phyloP scores from a whole-genome alignment of 2,329 filamentous ascomycete genomes.

The Chrysosphaeria jannelii region DNA sequence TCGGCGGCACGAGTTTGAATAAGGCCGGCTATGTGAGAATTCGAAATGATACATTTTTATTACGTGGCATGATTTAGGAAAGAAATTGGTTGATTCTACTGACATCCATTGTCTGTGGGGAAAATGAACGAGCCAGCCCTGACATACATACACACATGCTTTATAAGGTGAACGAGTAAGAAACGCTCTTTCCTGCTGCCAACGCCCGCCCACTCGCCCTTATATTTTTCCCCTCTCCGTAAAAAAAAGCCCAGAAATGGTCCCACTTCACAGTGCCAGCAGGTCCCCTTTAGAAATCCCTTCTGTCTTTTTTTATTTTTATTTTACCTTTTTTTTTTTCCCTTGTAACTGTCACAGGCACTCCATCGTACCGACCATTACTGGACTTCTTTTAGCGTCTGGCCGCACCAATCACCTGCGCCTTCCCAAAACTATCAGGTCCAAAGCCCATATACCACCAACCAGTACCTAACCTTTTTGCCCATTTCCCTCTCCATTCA shows the following conservation, averaged over 20 bases:
- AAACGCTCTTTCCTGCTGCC: conserved; percentile 1
- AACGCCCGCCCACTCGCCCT: conserved; percentile 2
- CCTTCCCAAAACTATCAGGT: neutral
- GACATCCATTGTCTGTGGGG: no score
- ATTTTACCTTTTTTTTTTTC: neutral
- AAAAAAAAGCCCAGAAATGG: no score
- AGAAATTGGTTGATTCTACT: neutral
- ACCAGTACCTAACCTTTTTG: neutral
- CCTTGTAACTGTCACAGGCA: neutral
- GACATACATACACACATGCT: neutral
- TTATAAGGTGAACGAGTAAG: neutral
- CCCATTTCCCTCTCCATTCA: neutral
- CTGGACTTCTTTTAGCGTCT: neutral
- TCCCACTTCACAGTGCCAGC: no score
- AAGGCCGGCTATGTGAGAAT: no score
- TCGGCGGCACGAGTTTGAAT: no score
- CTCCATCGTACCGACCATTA: neutral
- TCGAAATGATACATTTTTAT: no score
- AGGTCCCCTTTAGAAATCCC: neutral
- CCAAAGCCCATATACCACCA: neutral
- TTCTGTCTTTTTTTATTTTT: neutral
- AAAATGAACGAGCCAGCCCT: neutral
- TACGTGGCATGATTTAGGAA: no score
- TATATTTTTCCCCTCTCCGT: conserved; percentile 4
- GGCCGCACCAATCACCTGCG: neutral